These are phyloP conservation scores for Arachis hypogaea DNA, from an alignment of 306 rosid species.

Conservation along the genomic window DNA sequence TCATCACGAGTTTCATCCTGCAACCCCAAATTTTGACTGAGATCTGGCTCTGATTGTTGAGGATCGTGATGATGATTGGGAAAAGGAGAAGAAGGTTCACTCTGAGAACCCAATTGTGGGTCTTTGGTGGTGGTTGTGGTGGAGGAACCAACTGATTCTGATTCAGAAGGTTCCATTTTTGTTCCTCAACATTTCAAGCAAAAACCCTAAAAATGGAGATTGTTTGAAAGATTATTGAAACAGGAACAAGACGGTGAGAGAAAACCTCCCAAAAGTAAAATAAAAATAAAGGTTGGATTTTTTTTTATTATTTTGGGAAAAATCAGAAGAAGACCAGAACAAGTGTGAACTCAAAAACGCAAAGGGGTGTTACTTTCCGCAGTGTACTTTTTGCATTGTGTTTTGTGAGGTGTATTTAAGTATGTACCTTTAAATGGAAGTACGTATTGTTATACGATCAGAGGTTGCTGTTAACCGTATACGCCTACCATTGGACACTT, in stretches of 20 bases:
- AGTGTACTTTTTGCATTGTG: background rate
- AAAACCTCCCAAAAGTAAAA: background rate
- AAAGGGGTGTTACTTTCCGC: conserved; percentile 10
- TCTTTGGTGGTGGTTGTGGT: conserved; percentile 7
- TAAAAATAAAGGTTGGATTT: background rate
- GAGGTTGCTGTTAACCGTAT: background rate
- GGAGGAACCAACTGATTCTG: conserved; percentile 40
- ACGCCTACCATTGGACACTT: background rate
- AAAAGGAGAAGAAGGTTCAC: conserved; percentile 35
- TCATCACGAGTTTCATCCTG: conserved; percentile 15
- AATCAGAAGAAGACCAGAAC: conserved; percentile 4
- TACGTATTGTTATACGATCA: background rate
- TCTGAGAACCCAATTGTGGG: conserved; percentile 33
- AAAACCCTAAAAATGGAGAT: conserved; percentile 61
- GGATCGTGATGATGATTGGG: conserved; percentile 51
- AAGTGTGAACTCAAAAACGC: conserved; percentile 37
- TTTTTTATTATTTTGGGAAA: background rate
- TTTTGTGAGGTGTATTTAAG: background rate
- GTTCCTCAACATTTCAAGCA: conserved; percentile 72
- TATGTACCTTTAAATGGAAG: background rate
- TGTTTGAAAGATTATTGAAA: background rate
- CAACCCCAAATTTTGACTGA: conserved; percentile 16
- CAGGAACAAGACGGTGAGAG: background rate
- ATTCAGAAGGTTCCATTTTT: conserved; percentile 64
- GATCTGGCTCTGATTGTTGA: conserved; percentile 43